Conservation (phyloP, 2,329 filamentous ascomycete species). For the Calonectria leucothoes region DNA sequence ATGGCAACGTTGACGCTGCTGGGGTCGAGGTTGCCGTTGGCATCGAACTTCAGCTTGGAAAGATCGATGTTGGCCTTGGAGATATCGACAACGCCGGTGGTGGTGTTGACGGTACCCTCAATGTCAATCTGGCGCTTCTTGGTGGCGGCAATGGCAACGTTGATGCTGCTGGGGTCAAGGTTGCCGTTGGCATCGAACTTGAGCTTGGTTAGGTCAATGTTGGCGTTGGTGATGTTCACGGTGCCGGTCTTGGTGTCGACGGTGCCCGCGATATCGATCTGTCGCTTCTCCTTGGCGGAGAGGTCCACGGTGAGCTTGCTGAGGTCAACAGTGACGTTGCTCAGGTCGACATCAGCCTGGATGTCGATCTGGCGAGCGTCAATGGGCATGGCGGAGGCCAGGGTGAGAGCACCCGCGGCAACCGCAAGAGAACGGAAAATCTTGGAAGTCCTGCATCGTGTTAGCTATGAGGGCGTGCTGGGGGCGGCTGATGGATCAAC, state of each 20-base stretch:
- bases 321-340: neutral
- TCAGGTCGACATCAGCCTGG: slow-evolving; percentile 4
- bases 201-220: neutral
- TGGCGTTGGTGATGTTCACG: neutral
- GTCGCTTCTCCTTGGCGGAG: neutral
- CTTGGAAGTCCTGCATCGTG: neutral
- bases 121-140: neutral
- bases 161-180: neutral
- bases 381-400: neutral
- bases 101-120: neutral
- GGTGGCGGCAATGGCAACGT: neutral
- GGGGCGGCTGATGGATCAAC: no score
- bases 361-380: neutral
- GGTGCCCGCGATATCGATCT: neutral
- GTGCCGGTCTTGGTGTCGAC: neutral
- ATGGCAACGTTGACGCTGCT: neutral
- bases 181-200: slow-evolving; percentile 1
- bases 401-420: neutral
- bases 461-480: neutral
- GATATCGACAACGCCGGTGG: neutral
- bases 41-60: neutral
- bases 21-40: slow-evolving; percentile 1
- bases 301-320: neutral
- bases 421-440: neutral
- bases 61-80: neutral